Evolutionary conservation across 257 asterid species (phyloP).

Genomic region (Verbascum thapsus): DNA sequence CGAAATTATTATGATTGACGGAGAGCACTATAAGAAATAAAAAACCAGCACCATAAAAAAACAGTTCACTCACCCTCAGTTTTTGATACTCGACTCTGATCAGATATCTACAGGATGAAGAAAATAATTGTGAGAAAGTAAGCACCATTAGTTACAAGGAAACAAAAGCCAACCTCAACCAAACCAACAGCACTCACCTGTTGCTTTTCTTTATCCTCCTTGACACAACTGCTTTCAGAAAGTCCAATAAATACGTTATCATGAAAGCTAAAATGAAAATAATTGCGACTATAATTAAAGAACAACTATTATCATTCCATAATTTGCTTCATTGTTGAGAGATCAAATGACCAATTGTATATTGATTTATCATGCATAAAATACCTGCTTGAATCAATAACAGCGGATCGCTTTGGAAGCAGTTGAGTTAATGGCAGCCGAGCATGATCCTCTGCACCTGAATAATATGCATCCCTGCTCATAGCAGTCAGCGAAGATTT

Average conservation of each 20-base stretch:
- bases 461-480: slow-evolving; percentile 43
- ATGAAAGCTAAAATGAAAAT: slow-evolving; percentile 47
- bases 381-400: slow-evolving; percentile 56
- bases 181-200: slow-evolving; percentile 43
- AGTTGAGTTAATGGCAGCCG: slow-evolving; percentile 42
- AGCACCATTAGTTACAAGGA: neutral
- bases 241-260: slow-evolving; percentile 51
- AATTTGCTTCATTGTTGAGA: neutral
- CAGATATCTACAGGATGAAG: slow-evolving; percentile 50
- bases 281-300: neutral
- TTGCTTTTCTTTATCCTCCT: slow-evolving; percentile 48
- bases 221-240: slow-evolving; percentile 41
- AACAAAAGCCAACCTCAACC: slow-evolving; percentile 26
- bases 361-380: too few species aligned
- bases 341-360: neutral
- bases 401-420: slow-evolving; percentile 43
- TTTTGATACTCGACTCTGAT: slow-evolving; percentile 49
- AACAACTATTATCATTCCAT: slow-evolving; percentile 14
- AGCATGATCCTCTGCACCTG: slow-evolving; percentile 48
- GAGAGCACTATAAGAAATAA: slow-evolving; percentile 14
- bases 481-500: slow-evolving; percentile 44
- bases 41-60: slow-evolving; percentile 33
- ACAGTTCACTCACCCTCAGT: slow-evolving; percentile 61
- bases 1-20: neutral
- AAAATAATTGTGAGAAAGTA: slow-evolving; percentile 13